phyloP scores from a whole-genome alignment of 495 filamentous ascomycete species.

The Tuber calosporum region DNA sequence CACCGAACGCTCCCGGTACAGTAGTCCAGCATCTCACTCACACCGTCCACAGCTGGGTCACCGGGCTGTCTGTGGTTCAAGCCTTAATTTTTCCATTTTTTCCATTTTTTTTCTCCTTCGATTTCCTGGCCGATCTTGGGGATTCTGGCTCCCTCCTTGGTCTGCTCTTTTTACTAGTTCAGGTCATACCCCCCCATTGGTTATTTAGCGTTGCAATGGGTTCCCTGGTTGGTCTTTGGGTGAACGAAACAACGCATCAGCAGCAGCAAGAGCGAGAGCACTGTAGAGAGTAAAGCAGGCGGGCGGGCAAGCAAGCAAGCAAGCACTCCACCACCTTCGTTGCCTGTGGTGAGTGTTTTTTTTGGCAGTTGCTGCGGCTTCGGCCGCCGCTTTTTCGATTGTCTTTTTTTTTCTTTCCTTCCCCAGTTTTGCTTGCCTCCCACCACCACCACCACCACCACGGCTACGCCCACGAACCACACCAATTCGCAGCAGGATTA shows the following conservation, averaged over 20 bases:
- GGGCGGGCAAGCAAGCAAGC: slow-evolving; percentile 19
- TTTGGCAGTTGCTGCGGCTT: background rate
- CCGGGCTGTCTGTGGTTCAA: background rate
- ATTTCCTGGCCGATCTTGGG: background rate
- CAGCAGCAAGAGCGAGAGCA: slow-evolving; percentile 13
- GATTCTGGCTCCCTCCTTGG: background rate
- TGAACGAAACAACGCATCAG: slow-evolving; percentile 38
- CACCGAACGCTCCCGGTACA: background rate
- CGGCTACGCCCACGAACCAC: background rate
- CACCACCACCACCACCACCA: background rate
- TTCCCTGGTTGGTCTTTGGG: slow-evolving; percentile 25
- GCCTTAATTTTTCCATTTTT: background rate
- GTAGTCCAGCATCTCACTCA: background rate
- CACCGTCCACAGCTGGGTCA: background rate
- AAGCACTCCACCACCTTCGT: slow-evolving; percentile 20
- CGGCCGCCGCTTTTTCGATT: slow-evolving; percentile 11
- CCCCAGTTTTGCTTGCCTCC: background rate
- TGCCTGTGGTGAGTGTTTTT: slow-evolving; percentile 6
- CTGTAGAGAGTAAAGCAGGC: slow-evolving; percentile 14
- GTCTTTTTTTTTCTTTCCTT: slow-evolving; percentile 7
- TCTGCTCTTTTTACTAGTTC: slow-evolving; percentile 1
- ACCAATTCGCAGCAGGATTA: background rate
- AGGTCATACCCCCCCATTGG: slow-evolving; percentile 24
- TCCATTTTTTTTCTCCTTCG: background rate
- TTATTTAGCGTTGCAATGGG: slow-evolving; percentile 9